Evolutionary conservation across 2,329 filamentous ascomycete genomes (phyloP), one percentile per base, ranked within the genome.

Genomic region (Chlorencoelia australis): DNA sequence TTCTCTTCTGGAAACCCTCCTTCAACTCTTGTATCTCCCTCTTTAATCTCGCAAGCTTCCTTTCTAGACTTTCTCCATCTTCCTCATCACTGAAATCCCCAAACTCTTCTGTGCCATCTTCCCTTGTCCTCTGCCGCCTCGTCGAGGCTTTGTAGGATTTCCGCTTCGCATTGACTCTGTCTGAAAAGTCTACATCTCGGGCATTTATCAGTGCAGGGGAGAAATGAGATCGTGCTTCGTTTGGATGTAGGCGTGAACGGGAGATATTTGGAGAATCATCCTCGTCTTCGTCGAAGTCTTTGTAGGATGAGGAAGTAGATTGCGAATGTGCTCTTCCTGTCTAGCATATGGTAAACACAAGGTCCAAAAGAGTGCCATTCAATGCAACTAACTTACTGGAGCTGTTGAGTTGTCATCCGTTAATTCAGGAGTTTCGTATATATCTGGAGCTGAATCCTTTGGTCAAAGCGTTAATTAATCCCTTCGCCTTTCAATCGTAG

Each of bases 371-470:
- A 7, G 9, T 14, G 22, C 7, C 14, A 3, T n/a, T 10, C 13
- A 29, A 30, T 13, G 25, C n/a, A n/a, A n/a, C 17, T 39, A 27
- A 59, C 73, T 60, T 65, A 89, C 84, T 38, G 79, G 83, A 39
- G 87, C 66, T 31, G 87, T 94, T 15, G 87, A 94, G 45, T 77
- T 82, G 60, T 94, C 88, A 55, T 94, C 86, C 39, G 82, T 89
- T 48, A 95, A 67, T 38, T 94, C 88, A 47, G 89, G 88, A 11
- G 91, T 96, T 63, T 96, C 89, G 67, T 95, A 96, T 53, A 94
- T 85, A 56, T 96, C 91, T 48, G 88, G 88, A 18, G 88, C 87
- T 37, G 81, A 82, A 63, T 95, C 88, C 83, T 93, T 29, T 36
- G 19, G 35, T 26, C 36, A 30, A 32, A 34, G 35, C 11, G 15